Base-by-base conservation (phyloP, 345 rosid species). In the Xanthoceras sorbifolium region DNA sequence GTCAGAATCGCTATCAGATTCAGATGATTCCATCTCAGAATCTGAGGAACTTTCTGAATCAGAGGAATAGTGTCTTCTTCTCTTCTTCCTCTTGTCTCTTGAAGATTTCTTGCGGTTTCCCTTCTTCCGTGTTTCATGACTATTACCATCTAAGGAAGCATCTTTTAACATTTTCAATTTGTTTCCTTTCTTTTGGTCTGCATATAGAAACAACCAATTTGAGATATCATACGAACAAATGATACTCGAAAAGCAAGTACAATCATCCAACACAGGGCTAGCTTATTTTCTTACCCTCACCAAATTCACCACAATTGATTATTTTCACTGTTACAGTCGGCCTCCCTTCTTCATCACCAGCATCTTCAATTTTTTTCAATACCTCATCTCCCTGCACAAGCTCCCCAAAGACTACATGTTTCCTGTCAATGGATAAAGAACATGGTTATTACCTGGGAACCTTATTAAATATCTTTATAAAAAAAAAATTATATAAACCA, bases 301-400 rank as follows among this genome's bases (percentile, higher is more conserved):
- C 65, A 38, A 82, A 77, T 87, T 96, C 98, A 75, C 99, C 99
- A 78, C 97, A 91, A 59, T 87, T 88, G 78, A 94, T 85, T 72
- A 96, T 88, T 86, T 96, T 94, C 86, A 94, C 97, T 1, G 91
- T 93, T 57, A 96, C 99, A n/a, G 86, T 72, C 28, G 96, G 97
- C 63, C 77, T 80, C 77, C 97, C 98, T 64, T 90, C 97, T 61
- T 91, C 95, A 82, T 88, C 97, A 28, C 94, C 98, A 17, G 71
- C 92, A 80, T 83, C 76, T 86, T 96, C 99, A 85, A 96, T 94
- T 79, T 82, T 93, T 82, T 92, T 90, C 71, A 96, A 76, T 76
- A 92, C 81, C 75, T 94, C 90, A 54, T 85, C 82, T 64, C 99
- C 99, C 79, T 83, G 91, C 79, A 94, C 90, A 82, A 96, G 93